Base-by-base conservation (phyloP, 2,329 filamentous ascomycete species). In the Monilinia vaccinii-corymbosi region DNA sequence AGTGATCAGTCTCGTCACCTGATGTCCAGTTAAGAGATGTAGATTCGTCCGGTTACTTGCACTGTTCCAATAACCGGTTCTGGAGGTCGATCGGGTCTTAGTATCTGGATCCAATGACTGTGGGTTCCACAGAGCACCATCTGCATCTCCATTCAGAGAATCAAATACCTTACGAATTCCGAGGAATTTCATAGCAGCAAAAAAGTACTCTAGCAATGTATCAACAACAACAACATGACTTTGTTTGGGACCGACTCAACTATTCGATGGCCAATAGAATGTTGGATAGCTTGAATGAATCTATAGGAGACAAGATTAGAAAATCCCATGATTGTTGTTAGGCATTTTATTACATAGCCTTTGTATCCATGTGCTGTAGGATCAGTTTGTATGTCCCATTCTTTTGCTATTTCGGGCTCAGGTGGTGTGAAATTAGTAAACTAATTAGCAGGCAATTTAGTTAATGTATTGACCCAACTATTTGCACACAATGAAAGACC, bases 51-150 rank as follows among this genome's bases (percentile, higher is more conserved):
- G 31, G 9, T 56, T 55, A 45, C n/a, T 53, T 28, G 57, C 48
- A 36, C 28, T 60, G 28, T 60, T 36, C 38, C 51, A 56, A 40
- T 47, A 60, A 32, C 42, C 58, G 4, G 50, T 60, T 28, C 58
- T 56, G 11, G 50, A 55, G 18, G 42, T 56, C 9, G 58, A 60
- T 40, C 50, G 45, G 14, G 58, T 60, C 28, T 56, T 56, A 13
- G 50, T 55, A 18, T 42, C 42, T 6, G 50, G 50, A 42, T 60
- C 50, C 5, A 60, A 44, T 31, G 58, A 56, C 23, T 56, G 23
- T 23, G 58, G 49, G 25, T 55, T 56, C 58, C 50, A 56, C 14
- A 60, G 40, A 18, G 34, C 58, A 36, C 58, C 58, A 48, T 56
- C 44, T n/a, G 34, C 42, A 28, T 60, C 50, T 34, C 58, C 58